Conservation (phyloP, 1,284 basidiomycete genomes). For the Ganoderma sp. region DNA sequence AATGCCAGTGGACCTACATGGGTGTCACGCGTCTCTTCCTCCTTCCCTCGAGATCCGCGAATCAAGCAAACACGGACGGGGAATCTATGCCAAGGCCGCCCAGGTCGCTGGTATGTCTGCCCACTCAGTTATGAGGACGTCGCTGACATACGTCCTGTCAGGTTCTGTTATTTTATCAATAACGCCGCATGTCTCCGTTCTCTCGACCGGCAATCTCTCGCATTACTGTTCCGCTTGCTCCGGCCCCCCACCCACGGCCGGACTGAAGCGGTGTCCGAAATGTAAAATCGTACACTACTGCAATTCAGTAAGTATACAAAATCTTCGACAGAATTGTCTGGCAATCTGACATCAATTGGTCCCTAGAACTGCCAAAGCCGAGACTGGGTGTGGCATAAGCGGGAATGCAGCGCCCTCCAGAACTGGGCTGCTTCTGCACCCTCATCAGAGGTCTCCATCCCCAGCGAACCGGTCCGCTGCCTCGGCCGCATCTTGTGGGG, state of each 20-base stretch:
- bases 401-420: conserved; percentile 75
- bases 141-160: conserved; percentile 38
- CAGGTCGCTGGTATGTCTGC: conserved; percentile 47
- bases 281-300: conserved; percentile 81
- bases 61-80: conserved; percentile 35
- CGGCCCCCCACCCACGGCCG: conserved; percentile 41
- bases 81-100: conserved; percentile 42
- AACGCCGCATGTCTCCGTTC: conserved; percentile 65
- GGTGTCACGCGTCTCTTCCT: conserved; percentile 35
- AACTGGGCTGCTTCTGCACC: conserved; percentile 59
- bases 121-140: not conserved
- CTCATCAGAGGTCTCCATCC: conserved; percentile 54
- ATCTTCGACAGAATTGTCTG: not conserved
- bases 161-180: conserved; percentile 64
- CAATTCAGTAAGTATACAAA: conserved; percentile 53
- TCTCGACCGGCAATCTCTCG: conserved; percentile 69
- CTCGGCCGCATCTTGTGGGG: conserved; percentile 79
- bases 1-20: conserved; percentile 19
- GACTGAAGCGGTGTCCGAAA: conserved; percentile 69
- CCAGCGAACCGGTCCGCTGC: conserved; percentile 77
- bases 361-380: conserved; percentile 73
- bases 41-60: conserved; percentile 33
- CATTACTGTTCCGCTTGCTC: conserved; percentile 76
- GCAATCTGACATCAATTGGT: conserved; percentile 5
- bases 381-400: conserved; percentile 81